Evolutionary conservation across 495 filamentous ascomycete genomes (phyloP), one percentile per base, ranked within the genome.

Genomic region (Aspergillus steynii): DNA sequence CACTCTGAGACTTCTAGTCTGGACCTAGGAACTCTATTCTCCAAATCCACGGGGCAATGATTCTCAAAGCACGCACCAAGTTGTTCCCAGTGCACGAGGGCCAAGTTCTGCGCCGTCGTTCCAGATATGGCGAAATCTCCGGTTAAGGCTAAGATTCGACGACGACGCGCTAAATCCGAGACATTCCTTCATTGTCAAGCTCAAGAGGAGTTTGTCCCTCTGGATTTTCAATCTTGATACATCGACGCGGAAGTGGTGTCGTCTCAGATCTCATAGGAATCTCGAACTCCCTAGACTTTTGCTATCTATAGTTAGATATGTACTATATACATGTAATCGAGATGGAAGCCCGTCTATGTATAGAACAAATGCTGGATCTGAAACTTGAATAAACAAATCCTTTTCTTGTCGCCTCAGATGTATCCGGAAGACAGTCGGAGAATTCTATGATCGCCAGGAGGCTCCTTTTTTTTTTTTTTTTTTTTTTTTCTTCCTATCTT

Each of bases 101-200:
- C 5, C 42, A 46, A 58, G 28, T 53, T 29, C 5, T 26, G 49
- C 25, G 49, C 32, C 57, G 32, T 61, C 57, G 67, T 65, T 65
- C 67, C 64, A 45, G 47, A 66, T 61, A 50, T 34, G 58, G 67
- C 34, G 59, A 69, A 65, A 65, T 48, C 61, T 60, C 67, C 67
- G 64, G 56, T 34, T 57, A 12, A 45, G 55, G 47, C 61, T 62
- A 61, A 59, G 50, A 59, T 64, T 69, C 62, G 57, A 60, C 53
- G 29, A 31, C 27, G 37, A 27, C 52, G 34, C 34, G 51, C 57
- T 45, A 47, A 58, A 60, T 48, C 60, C 60, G 56, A 53, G 64
- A 60, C 60, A 65, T 56, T 53, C 27, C 53, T 45, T 50, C 34
- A 20, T 3, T 46, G 26, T 55, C 53, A 15, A 27, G 20, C 2